Evolutionary conservation across 2,329 filamentous ascomycete genomes (phyloP).

Genomic region (Seiridium cupressi): DNA sequence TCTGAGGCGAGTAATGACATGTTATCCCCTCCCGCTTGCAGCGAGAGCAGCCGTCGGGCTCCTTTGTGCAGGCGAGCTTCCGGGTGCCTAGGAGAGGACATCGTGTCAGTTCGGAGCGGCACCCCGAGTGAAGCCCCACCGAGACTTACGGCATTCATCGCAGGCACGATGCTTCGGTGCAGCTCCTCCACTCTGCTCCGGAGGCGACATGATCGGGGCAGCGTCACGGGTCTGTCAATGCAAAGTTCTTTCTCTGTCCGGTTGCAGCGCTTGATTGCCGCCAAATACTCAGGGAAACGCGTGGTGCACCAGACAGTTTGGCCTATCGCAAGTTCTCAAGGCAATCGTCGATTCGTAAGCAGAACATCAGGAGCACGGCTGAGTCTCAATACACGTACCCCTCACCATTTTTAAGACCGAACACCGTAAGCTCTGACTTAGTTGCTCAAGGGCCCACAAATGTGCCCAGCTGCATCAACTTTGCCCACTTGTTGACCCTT

Average conservation of each 20-base stretch:
- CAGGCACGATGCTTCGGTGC: constrained; percentile 57
- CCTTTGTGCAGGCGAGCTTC: constrained; percentile 66
- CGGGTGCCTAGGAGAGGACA: constrained; percentile 46
- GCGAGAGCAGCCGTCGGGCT: constrained; percentile 56
- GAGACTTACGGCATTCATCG: constrained; percentile 61
- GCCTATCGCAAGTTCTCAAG: not conserved
- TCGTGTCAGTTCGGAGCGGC: not conserved
- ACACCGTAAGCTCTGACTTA: not conserved
- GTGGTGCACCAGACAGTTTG: too few species aligned
- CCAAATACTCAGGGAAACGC: not conserved
- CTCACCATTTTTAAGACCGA: not conserved
- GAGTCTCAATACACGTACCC: not conserved
- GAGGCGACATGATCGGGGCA: not conserved
- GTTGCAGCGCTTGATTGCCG: not conserved
- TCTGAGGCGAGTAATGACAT: constrained; percentile 64
- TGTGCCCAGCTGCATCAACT: not conserved
- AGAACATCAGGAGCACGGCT: not conserved
- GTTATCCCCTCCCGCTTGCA: constrained; percentile 55
- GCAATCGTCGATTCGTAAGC: constrained; percentile 4
- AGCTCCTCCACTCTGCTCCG: constrained; percentile 10
- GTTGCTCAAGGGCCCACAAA: too few species aligned
- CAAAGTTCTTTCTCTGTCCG: too few species aligned
- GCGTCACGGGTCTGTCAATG: too few species aligned
- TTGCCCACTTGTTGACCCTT: not conserved
- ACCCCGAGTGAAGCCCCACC: constrained; percentile 3